phyloP scores from a whole-genome alignment of 441 rosid species.

The Lepidium campestre region DNA sequence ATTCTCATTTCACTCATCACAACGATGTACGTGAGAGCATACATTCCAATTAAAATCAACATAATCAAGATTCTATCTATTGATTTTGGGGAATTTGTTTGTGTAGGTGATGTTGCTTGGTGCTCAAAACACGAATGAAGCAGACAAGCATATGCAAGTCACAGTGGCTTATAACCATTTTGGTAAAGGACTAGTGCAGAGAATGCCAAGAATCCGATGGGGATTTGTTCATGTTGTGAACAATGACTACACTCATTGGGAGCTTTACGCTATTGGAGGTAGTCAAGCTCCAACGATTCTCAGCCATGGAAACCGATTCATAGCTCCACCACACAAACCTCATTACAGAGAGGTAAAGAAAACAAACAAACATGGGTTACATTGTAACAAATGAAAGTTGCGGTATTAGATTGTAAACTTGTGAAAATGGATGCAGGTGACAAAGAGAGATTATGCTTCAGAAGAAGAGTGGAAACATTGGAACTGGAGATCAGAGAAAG shows the following conservation, averaged over 20 bases:
- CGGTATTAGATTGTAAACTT: not conserved
- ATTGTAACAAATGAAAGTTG: not conserved
- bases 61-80: not conserved
- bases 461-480: constrained; percentile 42
- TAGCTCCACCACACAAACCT: constrained; percentile 38
- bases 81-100: not conserved
- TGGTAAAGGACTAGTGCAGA: constrained; percentile 70
- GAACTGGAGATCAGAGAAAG: constrained; percentile 52
- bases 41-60: not conserved
- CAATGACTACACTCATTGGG: constrained; percentile 79
- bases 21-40: constrained; percentile 29
- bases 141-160: constrained; percentile 65
- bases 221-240: constrained; percentile 75
- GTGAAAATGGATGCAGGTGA: constrained; percentile 25
- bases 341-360: constrained; percentile 25
- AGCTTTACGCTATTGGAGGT: constrained; percentile 72
- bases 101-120: constrained; percentile 69
- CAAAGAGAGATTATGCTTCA: constrained; percentile 34
- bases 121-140: constrained; percentile 39
- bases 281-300: constrained; percentile 56
- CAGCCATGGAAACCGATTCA: constrained; percentile 69
- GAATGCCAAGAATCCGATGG: constrained; percentile 85
- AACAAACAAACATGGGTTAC: not conserved
- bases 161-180: constrained; percentile 87
- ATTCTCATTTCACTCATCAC: constrained; percentile 61